phyloP scores from a whole-genome alignment of 306 rosid genomes.

The Gillenia trifoliata region DNA sequence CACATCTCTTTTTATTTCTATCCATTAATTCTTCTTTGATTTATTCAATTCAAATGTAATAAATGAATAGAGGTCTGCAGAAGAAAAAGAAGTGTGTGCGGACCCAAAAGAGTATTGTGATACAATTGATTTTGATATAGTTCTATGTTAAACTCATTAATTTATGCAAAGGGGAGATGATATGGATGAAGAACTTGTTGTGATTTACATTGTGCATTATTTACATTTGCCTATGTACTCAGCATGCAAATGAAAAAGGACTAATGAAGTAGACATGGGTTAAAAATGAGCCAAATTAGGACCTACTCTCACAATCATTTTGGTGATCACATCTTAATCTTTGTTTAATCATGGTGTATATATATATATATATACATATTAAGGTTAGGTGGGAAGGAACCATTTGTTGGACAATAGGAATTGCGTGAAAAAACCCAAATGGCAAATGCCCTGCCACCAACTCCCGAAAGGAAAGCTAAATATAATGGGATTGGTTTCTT shows the following conservation, averaged over 20 bases:
- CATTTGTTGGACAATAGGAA: constrained; percentile 20
- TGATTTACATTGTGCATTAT: neutral
- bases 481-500: constrained; percentile 16
- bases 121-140: neutral
- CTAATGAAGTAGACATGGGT: neutral
- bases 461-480: constrained; percentile 8
- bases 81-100: too few relatives aligned
- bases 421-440: constrained; percentile 7
- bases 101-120: neutral
- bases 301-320: constrained; percentile 25
- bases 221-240: neutral
- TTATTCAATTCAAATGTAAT: too few relatives aligned
- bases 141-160: neutral
- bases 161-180: neutral
- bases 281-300: constrained; percentile 17
- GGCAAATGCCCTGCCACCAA: constrained; percentile 1
- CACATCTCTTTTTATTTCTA: too few relatives aligned
- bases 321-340: constrained; percentile 1
- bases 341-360: neutral
- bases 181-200: neutral
- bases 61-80: neutral
- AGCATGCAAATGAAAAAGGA: neutral
- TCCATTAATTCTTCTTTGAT: too few relatives aligned
- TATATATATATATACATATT: too few relatives aligned
- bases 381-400: constrained; percentile 36